A percentile compares a stretch with the other conserved stretches of the same genome.
Conservation (phyloP, 805 yeast species). For the Kodamaea jinghongensis region DNA sequence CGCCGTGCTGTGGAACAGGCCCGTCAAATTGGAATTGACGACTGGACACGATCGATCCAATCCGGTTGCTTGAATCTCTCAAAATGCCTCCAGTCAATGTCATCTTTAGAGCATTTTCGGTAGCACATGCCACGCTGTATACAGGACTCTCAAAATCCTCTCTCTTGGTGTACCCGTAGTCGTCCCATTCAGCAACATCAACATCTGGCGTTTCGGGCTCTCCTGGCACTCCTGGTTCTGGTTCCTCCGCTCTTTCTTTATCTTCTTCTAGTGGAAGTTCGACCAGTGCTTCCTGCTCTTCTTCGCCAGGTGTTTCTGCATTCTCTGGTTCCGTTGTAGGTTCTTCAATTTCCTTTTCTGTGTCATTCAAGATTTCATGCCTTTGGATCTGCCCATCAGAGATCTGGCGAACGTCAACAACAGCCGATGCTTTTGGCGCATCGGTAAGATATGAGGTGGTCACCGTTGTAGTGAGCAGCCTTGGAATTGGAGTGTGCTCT, state of each 20-base stretch:
- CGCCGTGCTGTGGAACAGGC: constrained; percentile 38
- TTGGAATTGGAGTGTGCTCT: constrained; percentile 10
- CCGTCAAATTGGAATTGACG: constrained; percentile 43
- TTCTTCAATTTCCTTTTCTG: no score
- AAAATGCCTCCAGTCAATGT: constrained; percentile 29
- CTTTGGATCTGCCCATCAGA: constrained; percentile 31
- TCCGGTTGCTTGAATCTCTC: constrained; percentile 29
- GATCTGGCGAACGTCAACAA: constrained; percentile 23
- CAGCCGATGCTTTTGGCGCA: constrained; percentile 23
- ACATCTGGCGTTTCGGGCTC: background rate
- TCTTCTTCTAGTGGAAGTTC: no score
- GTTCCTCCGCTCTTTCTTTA: no score
- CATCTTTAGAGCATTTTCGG: constrained; percentile 26
- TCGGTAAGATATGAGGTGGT: constrained; percentile 17
- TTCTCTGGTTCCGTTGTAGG: no score
- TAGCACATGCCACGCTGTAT: constrained; percentile 28
- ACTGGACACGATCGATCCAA: constrained; percentile 38
- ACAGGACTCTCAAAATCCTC: constrained; percentile 20
- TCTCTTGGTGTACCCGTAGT: constrained; percentile 5
- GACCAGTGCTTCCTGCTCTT: no score
- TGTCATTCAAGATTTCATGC: background rate
- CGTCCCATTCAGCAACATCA: constrained; percentile 2
- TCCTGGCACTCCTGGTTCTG: background rate
- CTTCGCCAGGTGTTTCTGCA: no score
- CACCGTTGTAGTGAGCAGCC: constrained; percentile 9